Evolutionary conservation across 306 rosid genomes (phyloP).

Genomic region (Vigna nakashimae): DNA sequence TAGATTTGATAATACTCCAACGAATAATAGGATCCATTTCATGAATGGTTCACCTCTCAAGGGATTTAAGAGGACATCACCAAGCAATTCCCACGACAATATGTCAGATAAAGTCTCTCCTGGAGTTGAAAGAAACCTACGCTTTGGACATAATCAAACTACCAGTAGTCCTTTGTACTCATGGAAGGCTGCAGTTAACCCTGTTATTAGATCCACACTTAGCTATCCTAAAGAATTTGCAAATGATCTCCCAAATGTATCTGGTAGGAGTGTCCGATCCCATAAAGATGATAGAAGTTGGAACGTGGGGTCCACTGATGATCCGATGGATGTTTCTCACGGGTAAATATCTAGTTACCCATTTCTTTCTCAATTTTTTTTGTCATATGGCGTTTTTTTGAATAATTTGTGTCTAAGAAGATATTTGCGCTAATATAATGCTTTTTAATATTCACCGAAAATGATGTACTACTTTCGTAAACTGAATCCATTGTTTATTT

Average conservation of each 20-base stretch:
- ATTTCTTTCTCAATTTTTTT: slow-evolving; percentile 18
- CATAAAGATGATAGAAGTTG: slow-evolving; percentile 56
- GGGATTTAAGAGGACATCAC: slow-evolving; percentile 53
- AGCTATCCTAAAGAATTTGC: slow-evolving; percentile 51
- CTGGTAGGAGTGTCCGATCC: slow-evolving; percentile 53
- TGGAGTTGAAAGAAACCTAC: slow-evolving; percentile 53
- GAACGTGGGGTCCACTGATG: slow-evolving; percentile 57
- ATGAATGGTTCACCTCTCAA: slow-evolving; percentile 53
- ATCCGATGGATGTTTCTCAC: slow-evolving; percentile 66
- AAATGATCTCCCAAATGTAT: slow-evolving; percentile 46
- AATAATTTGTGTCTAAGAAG: not conserved
- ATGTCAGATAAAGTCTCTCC: slow-evolving; percentile 50
- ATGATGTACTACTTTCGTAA: slow-evolving; percentile 31
- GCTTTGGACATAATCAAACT: slow-evolving; percentile 47
- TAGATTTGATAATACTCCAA: slow-evolving; percentile 55
- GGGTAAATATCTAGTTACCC: slow-evolving; percentile 57
- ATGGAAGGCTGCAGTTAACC: slow-evolving; percentile 51
- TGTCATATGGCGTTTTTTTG: slow-evolving; percentile 20
- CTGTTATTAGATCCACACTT: slow-evolving; percentile 49
- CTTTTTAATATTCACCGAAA: not conserved
- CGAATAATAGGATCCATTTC: slow-evolving; percentile 48
- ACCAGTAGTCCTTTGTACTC: slow-evolving; percentile 58
- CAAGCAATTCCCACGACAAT: slow-evolving; percentile 49
- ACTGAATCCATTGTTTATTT: slow-evolving; percentile 35
- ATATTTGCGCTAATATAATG: not conserved